Conservation (phyloP, 768 basidiomycete genomes). For the Leccinum barrowsii region DNA sequence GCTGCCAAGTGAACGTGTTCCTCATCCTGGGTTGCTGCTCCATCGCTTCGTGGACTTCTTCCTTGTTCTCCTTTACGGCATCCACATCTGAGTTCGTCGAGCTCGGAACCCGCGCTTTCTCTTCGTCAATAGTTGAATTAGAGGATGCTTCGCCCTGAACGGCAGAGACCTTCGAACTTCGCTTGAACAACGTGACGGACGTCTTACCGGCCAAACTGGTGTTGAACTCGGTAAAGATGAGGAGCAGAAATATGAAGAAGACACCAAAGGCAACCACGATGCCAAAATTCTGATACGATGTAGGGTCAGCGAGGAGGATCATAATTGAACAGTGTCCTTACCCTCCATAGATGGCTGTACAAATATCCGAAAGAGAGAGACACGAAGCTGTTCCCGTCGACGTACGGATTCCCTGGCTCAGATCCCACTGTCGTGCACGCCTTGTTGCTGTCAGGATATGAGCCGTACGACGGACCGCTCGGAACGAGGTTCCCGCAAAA, state of each 20-base stretch:
- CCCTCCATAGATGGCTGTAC: constrained; percentile 48
- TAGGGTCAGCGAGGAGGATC: not conserved
- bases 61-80: constrained; percentile 6
- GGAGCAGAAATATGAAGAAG: constrained; percentile 52
- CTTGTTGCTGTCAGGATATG: constrained; percentile 57
- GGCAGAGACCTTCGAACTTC: constrained; percentile 38
- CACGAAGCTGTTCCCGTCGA: constrained; percentile 60
- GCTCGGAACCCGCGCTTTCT: constrained; percentile 22
- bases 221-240: constrained; percentile 58
- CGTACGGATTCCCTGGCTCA: constrained; percentile 52
- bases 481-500: constrained; percentile 58
- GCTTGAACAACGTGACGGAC: constrained; percentile 63
- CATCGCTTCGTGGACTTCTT: constrained; percentile 30
- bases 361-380: constrained; percentile 39
- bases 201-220: constrained; percentile 34
- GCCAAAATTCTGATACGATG: constrained; percentile 53
- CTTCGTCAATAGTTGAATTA: constrained; percentile 24
- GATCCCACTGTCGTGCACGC: constrained; percentile 74
- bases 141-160: not conserved
- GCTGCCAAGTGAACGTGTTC: constrained; percentile 79
- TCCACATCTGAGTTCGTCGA: constrained; percentile 7
- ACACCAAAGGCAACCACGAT: constrained; percentile 64
- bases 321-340: constrained; percentile 13
- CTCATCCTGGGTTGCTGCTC: constrained; percentile 34
- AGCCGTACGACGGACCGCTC: constrained; percentile 58